These are phyloP conservation scores for Cladophialophora psammophila DNA, from an alignment of 2,329 filamentous ascomycete genomes.

Conservation along the genomic window DNA sequence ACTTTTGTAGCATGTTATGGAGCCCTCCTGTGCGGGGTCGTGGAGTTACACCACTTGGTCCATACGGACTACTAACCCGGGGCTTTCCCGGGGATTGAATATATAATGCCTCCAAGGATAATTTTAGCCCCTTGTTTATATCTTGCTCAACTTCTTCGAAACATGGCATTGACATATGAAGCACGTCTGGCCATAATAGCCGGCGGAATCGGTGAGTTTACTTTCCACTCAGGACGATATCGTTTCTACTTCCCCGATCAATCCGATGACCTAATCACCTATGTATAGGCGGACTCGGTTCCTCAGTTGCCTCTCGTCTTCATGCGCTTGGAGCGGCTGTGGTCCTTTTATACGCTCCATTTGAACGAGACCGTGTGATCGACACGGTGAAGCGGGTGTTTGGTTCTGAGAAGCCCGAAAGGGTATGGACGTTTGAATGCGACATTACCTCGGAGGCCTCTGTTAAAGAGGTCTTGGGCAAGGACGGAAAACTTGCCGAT, in stretches of 20 bases:
- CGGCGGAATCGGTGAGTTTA: constrained; percentile 51
- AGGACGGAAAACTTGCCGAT: constrained; percentile 16
- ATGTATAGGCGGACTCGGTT: constrained; percentile 51
- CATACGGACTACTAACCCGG: too few relatives aligned
- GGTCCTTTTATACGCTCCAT: constrained; percentile 57
- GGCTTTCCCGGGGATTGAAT: background rate
- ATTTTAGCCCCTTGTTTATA: too few relatives aligned
- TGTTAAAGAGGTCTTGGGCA: constrained; percentile 53
- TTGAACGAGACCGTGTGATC: constrained; percentile 51
- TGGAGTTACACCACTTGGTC: too few relatives aligned
- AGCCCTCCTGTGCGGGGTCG: too few relatives aligned
- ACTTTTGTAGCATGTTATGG: too few relatives aligned
- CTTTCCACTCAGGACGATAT: background rate
- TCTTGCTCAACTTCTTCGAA: background rate
- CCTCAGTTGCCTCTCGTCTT: constrained; percentile 52
- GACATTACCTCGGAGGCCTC: constrained; percentile 58
- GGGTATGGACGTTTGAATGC: constrained; percentile 51
- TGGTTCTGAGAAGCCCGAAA: constrained; percentile 39
- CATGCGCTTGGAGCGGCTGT: constrained; percentile 52
- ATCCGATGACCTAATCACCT: background rate
- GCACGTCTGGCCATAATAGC: constrained; percentile 53
- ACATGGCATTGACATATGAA: constrained; percentile 46
- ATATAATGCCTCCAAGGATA: background rate
- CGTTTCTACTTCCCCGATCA: background rate
- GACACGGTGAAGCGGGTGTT: constrained; percentile 50